phyloP scores from a whole-genome alignment of 805 yeast genomes.

The Pichia pseudocactophila region DNA sequence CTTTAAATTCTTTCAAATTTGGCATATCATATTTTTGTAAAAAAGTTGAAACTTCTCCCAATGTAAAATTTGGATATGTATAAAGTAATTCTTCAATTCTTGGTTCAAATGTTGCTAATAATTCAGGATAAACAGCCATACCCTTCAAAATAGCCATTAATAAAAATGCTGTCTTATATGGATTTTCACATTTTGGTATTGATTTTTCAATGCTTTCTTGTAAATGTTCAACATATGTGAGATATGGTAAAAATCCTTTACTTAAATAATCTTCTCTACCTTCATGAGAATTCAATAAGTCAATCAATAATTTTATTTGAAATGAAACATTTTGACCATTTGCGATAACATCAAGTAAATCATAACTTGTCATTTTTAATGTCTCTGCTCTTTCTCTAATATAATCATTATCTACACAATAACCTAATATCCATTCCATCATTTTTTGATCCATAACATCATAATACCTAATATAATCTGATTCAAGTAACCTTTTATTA shows the following conservation, averaged over 20 bases:
- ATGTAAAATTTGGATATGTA: conserved; percentile 9
- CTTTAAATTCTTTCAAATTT: background rate
- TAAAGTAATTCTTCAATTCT: conserved; percentile 7
- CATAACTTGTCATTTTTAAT: conserved; percentile 1
- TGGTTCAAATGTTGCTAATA: conserved; percentile 1
- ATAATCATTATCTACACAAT: background rate
- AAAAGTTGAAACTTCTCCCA: conserved; percentile 7
- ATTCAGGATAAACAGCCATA: conserved; percentile 4
- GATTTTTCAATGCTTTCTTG: conserved; percentile 2
- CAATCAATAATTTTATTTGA: conserved; percentile 6
- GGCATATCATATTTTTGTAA: conserved; percentile 6
- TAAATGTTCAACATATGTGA: conserved; percentile 11
- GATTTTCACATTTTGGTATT: conserved; percentile 7
- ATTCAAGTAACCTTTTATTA: background rate
- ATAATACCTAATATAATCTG: conserved; percentile 7
- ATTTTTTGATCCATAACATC: conserved; percentile 7
- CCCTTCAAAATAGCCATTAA: conserved; percentile 6
- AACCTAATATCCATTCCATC: conserved; percentile 8
- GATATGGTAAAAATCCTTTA: conserved; percentile 9
- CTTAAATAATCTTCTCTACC: conserved; percentile 1
- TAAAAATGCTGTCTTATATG: conserved; percentile 6
- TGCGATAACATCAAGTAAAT: background rate
- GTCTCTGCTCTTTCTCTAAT: background rate
- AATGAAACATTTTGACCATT: conserved; percentile 6
- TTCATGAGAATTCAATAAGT: conserved; percentile 3